Evolutionary conservation across 139 green algal species (phyloP).

Genomic region (Ettlia oleoabundans): DNA sequence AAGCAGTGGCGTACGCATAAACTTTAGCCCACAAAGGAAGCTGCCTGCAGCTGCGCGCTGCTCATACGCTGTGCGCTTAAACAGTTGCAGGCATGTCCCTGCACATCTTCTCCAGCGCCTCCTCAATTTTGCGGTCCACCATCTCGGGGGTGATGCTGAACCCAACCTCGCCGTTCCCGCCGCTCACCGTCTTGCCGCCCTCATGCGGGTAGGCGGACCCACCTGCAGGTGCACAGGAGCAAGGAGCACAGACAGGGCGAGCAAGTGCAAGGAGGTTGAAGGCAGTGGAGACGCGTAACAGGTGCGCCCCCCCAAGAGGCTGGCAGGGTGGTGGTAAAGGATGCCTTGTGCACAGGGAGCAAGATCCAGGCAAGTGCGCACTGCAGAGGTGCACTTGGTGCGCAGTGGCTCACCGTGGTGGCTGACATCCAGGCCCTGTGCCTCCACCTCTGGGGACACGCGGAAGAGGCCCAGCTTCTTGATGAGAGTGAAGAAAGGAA

Average conservation of each 20-base stretch:
- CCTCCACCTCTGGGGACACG: slow-evolving; percentile 70
- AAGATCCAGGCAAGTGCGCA: not conserved
- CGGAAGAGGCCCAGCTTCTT: slow-evolving; percentile 71
- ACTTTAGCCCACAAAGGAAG: too few species aligned
- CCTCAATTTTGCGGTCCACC: slow-evolving; percentile 55
- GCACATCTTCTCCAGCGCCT: slow-evolving; percentile 35
- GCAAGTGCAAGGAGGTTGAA: too few species aligned
- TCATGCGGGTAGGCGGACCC: slow-evolving; percentile 55
- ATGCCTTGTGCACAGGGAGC: too few species aligned
- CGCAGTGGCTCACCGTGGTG: slow-evolving; percentile 76
- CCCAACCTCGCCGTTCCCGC: not conserved
- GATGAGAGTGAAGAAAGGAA: slow-evolving; percentile 77
- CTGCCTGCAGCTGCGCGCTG: not conserved
- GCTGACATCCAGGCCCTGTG: slow-evolving; percentile 70
- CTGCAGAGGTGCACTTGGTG: not conserved
- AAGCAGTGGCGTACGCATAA: too few species aligned
- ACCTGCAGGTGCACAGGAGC: too few species aligned
- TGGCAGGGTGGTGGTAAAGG: too few species aligned
- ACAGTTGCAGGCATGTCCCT: slow-evolving; percentile 8
- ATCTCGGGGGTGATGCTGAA: slow-evolving; percentile 39
- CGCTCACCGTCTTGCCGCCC: not conserved
- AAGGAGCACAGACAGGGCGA: too few species aligned
- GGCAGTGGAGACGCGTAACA: too few species aligned
- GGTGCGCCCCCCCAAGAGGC: too few species aligned
- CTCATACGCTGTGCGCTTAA: too few species aligned